Evolutionary conservation across 768 basidiomycete genomes (phyloP), one percentile per base, ranked within the genome.

Genomic region (Phlebiopsis gigantea): DNA sequence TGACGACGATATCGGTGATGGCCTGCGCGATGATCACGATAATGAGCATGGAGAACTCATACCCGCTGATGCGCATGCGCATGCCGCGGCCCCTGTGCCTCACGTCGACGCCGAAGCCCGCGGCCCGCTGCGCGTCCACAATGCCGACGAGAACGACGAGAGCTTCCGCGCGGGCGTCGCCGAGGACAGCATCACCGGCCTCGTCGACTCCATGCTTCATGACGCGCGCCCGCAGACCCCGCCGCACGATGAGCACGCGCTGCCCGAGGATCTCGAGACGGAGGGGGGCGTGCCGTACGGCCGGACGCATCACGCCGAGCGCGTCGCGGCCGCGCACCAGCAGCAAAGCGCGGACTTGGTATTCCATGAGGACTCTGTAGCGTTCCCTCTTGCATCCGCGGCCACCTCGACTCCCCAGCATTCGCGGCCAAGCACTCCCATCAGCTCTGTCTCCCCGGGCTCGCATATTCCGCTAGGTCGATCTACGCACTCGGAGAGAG

Each of bases 201-300:
- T 87, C 26, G 86, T 88, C 19, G 82, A 88, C 45, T 79, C 86
- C 54, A 84, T 88, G 76, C 76, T 88, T 57, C 77, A 79, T 51
- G 72, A 71, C 41, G 58, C 71, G 72, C 46, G 73, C 64, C 63
- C 81, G 15, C 77, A 80, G 34, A 79, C 84, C 3, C 74, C 69
- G 28, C 47, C 69, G 9, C 63, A 46, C 58, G 71, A 61, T 63
- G 68, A 52, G 1, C 50, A 50, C 47, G 60, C 44, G 69, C 72
- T 83, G 5, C 81, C 83, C 19, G 72, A 73, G 12, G 82, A 82
- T 49, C 65, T 80, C n/a, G 83, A 87, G 61, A 79, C 79, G 7
- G 84, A 86, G 66, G 79, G 78, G 55, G 84, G 84, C 1, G 69
- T 87, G 52, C 83, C 83, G 5, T 79, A 84, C 46, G 87, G 85